phyloP scores from a whole-genome alignment of 2,329 filamentous ascomycete genomes.

The Fusarium fracticaudum region DNA sequence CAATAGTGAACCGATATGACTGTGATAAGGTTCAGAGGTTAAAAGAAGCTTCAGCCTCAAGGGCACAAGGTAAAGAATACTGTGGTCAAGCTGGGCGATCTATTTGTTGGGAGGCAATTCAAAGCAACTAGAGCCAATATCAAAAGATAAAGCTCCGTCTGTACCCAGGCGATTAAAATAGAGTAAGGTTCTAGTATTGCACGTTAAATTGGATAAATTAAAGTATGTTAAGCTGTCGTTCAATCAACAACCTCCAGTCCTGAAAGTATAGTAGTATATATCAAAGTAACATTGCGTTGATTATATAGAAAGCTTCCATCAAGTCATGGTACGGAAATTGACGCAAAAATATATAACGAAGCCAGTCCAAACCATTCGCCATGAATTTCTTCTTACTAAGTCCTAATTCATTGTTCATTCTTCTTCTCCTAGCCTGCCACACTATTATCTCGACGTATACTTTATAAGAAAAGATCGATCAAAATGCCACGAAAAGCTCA shows the following conservation, averaged over 20 bases:
- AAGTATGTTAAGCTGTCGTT: fast-evolving
- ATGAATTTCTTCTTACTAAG: no score
- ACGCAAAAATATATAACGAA: background rate
- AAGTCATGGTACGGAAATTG: fast-evolving
- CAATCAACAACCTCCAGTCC: background rate
- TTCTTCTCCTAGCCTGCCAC: no score
- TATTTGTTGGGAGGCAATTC: background rate
- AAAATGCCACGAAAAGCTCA: fast-evolving
- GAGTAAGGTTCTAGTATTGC: background rate
- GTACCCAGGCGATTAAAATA: background rate
- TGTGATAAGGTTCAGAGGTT: no score
- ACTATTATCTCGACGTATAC: background rate
- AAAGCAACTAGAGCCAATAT: background rate
- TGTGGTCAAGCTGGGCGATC: background rate
- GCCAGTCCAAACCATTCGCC: fast-evolving
- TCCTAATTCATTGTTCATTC: background rate
- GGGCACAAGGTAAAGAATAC: background rate
- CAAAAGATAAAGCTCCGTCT: background rate
- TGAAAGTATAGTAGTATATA: background rate
- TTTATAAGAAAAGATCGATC: fast-evolving
- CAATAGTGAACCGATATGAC: background rate
- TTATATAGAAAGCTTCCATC: no score
- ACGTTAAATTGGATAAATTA: background rate
- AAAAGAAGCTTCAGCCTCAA: no score
- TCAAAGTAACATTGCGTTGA: fast-evolving